A percentile compares a stretch with the other conserved stretches of the same genome.
phyloP scores from a whole-genome alignment of 495 filamentous ascomycete genomes.

The Aspergillus ostianus region DNA sequence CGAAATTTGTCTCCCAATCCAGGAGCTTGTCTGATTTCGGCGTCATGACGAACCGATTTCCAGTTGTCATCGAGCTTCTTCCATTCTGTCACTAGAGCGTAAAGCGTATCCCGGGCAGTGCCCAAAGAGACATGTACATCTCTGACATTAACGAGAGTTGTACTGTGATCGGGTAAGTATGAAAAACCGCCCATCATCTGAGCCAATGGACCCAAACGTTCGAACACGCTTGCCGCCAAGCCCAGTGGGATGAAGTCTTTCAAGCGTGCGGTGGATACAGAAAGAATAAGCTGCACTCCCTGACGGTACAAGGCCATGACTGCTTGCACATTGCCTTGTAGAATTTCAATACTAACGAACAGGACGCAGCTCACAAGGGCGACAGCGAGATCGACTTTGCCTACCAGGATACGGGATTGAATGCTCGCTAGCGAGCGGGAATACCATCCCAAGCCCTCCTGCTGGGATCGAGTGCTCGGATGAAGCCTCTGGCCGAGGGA shows the following conservation, averaged over 20 bases:
- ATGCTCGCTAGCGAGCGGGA: conserved; percentile 36
- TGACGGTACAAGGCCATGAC: conserved; percentile 26
- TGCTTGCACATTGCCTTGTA: conserved; percentile 42
- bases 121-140: neutral
- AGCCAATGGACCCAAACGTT: neutral
- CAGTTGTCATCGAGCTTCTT: conserved; percentile 8
- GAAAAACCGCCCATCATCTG: neutral
- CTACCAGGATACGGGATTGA: conserved; percentile 29
- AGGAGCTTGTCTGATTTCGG: neutral
- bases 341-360: conserved; percentile 53
- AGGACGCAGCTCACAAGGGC: conserved; percentile 52
- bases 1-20: neutral
- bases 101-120: neutral
- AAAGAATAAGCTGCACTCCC: conserved; percentile 20
- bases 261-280: too few relatives aligned
- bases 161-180: neutral
- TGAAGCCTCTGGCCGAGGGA: conserved; percentile 14
- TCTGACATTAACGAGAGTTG: neutral
- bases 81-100: conserved; percentile 8
- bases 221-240: neutral
- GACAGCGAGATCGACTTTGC: conserved; percentile 27
- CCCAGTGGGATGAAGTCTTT: too few relatives aligned
- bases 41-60: neutral
- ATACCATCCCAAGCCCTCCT: conserved; percentile 33
- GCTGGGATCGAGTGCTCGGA: conserved; percentile 17